phyloP scores from a whole-genome alignment of 306 rosid species.

The Vigna radiata region DNA sequence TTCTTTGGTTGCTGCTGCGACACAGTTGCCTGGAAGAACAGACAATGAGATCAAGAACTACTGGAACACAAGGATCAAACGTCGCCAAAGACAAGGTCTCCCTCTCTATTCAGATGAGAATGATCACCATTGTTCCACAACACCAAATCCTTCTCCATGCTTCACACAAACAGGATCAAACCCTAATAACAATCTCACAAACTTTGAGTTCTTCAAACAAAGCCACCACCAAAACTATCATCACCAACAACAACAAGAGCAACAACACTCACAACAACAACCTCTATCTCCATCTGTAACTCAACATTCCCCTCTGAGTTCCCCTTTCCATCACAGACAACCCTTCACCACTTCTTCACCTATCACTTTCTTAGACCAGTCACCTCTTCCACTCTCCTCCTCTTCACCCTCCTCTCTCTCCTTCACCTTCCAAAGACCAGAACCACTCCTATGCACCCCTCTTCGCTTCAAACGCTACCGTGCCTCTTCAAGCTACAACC shows the following conservation, averaged over 20 bases:
- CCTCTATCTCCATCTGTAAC: constrained; percentile 45
- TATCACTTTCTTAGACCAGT: constrained; percentile 40
- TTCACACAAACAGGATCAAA: constrained; percentile 45
- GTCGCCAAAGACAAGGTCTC: constrained; percentile 79
- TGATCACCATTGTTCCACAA: constrained; percentile 17
- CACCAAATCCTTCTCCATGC: constrained; percentile 40
- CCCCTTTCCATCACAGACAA: constrained; percentile 51
- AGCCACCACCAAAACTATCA: not conserved
- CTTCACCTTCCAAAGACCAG: constrained; percentile 71
- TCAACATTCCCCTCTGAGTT: constrained; percentile 58
- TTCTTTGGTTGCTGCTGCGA: not conserved
- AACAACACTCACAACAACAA: not conserved
- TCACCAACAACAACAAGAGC: constrained; percentile 32
- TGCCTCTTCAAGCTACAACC: not conserved
- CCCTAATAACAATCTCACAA: constrained; percentile 24
- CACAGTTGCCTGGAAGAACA: constrained; percentile 91
- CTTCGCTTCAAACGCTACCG: constrained; percentile 59
- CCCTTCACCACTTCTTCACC: constrained; percentile 29
- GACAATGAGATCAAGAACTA: constrained; percentile 94
- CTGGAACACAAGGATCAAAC: constrained; percentile 88
- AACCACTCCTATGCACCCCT: constrained; percentile 57
- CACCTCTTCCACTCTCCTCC: constrained; percentile 35
- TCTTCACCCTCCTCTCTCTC: constrained; percentile 45
- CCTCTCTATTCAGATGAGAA: constrained; percentile 65
- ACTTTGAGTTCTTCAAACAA: constrained; percentile 52